Evolutionary conservation across 495 filamentous ascomycete species (phyloP).

Genomic region (Opeltia flavorubescens): DNA sequence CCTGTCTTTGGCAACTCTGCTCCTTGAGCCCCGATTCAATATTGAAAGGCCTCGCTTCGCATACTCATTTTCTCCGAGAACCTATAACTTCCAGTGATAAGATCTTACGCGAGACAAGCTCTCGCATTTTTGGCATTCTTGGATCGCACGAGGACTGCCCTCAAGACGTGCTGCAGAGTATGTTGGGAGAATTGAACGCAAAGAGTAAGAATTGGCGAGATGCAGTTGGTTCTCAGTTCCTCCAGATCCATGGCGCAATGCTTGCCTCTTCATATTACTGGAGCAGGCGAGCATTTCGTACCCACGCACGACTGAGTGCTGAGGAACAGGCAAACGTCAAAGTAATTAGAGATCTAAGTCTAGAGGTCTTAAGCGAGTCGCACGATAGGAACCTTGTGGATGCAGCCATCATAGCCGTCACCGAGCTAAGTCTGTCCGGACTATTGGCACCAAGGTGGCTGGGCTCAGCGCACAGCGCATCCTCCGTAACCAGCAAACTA

Average conservation of each 20-base stretch:
- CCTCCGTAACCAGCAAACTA: conserved; percentile 42
- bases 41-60: conserved; percentile 33
- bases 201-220: conserved; percentile 35
- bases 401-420: conserved; percentile 49
- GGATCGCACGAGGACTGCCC: conserved; percentile 44
- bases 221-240: conserved; percentile 45
- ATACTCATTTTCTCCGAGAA: conserved; percentile 35
- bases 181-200: conserved; percentile 26
- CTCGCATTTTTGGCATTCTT: conserved; percentile 66
- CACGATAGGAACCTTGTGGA: conserved; percentile 44
- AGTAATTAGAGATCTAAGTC: conserved; percentile 24
- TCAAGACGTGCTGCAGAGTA: conserved; percentile 21
- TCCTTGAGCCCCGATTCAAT: conserved; percentile 43
- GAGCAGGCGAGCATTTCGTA: conserved; percentile 42
- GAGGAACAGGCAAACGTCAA: conserved; percentile 20
- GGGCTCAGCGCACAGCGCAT: conserved; percentile 21
- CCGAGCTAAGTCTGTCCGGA: conserved; percentile 60
- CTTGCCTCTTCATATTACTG: conserved; percentile 43
- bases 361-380: conserved; percentile 33
- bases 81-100: conserved; percentile 55
- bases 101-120: conserved; percentile 44
- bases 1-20: conserved; percentile 51
- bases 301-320: conserved; percentile 18
- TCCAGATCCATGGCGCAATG: conserved; percentile 46
- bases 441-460: conserved; percentile 33